Evolutionary conservation across 768 basidiomycete genomes (phyloP), one percentile per base, ranked within the genome.

Genomic region (Guyanaporus albipodus): DNA sequence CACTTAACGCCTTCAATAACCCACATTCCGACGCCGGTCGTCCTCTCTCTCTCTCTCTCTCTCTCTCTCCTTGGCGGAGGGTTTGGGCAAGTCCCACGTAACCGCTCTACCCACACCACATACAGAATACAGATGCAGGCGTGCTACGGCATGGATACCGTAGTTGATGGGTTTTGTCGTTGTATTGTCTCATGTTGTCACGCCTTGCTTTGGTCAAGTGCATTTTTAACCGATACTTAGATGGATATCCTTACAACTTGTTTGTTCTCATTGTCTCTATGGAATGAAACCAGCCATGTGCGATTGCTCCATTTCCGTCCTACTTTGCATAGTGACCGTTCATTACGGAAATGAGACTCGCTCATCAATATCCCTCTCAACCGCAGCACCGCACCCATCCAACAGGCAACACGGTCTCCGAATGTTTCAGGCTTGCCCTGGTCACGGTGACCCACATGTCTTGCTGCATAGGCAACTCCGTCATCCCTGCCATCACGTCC

Each of bases 161-260:
- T 66, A 60, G 61, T 67, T 48, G 64, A 68, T 67, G 62, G 57
- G 60, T 38, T 31, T 37, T 37, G 39, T 17, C 6, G 29, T 44
- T 44, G 43, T 53, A 45, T 54, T 39, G 26, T 49, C 34, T 38
- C 36, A 8, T 42, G 42, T 48, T 50, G 47, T 54, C 39, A 35
- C 28, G 46, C 54, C 66, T 59, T 69, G 69, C 68, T 67, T 50
- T 61, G 59, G 67, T 53, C 70, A 64, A 66, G 57, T 48, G 61
- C 60, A 53, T 57, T 56, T 41, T 59, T 55, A 38, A 29, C 12
- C 23, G 12, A 24, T 61, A n/a, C n/a, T n/a, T n/a, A 62, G 53
- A 55, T 24, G 17, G 31, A 32, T 32, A n/a, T 1, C n/a, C n/a
- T n/a, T n/a, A n/a, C n/a, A n/a, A n/a, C 1, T 19, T 46, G 17